Percentiles rank a stretch among this genome's conserved stretches.
phyloP scores from a whole-genome alignment of 2,329 filamentous ascomycete species.

The Sordariomycetes sp. region DNA sequence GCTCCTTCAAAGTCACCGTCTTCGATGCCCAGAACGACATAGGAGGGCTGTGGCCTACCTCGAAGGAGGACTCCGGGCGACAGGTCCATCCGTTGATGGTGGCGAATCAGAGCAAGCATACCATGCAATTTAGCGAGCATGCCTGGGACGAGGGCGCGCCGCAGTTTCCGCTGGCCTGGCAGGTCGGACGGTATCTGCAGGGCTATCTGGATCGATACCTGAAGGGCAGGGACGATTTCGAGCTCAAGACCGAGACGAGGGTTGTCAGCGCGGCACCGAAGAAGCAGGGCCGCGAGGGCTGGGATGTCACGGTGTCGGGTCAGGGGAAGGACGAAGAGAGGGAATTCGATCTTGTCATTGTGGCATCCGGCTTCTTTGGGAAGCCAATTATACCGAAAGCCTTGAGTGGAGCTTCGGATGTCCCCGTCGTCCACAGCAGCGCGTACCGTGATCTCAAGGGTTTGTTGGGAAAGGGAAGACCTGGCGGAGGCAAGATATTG shows the following conservation, averaged over 20 bases:
- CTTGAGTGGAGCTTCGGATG: constrained; percentile 17
- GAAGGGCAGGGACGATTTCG: constrained; percentile 23
- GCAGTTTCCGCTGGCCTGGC: constrained; percentile 67
- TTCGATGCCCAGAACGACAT: constrained; percentile 58
- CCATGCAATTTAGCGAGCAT: constrained; percentile 63
- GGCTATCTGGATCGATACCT: constrained; percentile 54
- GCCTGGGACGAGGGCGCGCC: constrained; percentile 55
- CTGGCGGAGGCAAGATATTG: constrained; percentile 50
- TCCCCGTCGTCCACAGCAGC: constrained; percentile 60
- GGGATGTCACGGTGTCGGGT: constrained; percentile 29
- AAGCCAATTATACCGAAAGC: constrained; percentile 41
- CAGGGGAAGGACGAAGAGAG: constrained; percentile 25
- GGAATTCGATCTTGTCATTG: constrained; percentile 62
- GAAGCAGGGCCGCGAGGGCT: constrained; percentile 29
- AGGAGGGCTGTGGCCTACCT: constrained; percentile 69
- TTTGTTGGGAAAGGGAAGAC: constrained; percentile 30
- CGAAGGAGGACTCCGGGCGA: constrained; percentile 35
- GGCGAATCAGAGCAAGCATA: constrained; percentile 69
- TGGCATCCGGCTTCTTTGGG: constrained; percentile 72
- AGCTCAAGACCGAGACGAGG: constrained; percentile 38
- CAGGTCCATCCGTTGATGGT: constrained; percentile 58
- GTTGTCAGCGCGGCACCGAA: constrained; percentile 31
- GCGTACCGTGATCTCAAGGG: constrained; percentile 46
- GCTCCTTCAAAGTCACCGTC: constrained; percentile 57
- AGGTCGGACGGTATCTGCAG: constrained; percentile 65